Base-by-base conservation (phyloP, 768 basidiomycete genomes). In the Agaricus blazei region DNA sequence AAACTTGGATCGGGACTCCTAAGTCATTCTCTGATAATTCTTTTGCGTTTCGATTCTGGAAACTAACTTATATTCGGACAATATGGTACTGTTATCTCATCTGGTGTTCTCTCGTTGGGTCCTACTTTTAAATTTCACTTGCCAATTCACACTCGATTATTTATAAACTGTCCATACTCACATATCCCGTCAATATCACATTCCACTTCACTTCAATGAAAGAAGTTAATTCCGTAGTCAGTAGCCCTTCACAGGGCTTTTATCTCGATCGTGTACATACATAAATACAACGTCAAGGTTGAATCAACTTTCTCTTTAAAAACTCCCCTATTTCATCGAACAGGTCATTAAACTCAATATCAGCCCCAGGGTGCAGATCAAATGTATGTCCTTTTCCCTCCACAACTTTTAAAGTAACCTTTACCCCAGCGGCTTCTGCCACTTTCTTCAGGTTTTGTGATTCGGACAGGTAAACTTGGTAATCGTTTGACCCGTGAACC, bases 1-100 rank as follows among this genome's bases (percentile, higher is more conserved):
- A 14, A 77, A 80, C 54, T 71, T 70, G 24, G 87, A 88, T 63
- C 74, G 75, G 63, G 69, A 80, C 40, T 67, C 66, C 50, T 80
- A 60, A 65, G 48, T 24, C 29, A 42, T 5, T 59, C 44, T 42
- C 50, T 43, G 44, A 37, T 19, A 36, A 14, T 31, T 15, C 2
- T 15, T 1, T 31, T 48, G 9, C 28, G 28, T 9, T 12, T 24
- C 6, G 14, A 14, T 9, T 48, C 24, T 29, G 34, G 5, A 7
- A 34, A 6, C 3, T 34, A 34, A 7, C 11, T 4, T 34, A 34
- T 34, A 34, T 34, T 34, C 11, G 34, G 34, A 34, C 34, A 8
- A 34, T 34, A 4, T 11, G 34, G 34, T 19, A 19, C 19, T 19
- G 19, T 34, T 34, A 34, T 34, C 11, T 34, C 7, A 34, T 34